phyloP scores from a whole-genome alignment of 2,329 filamentous ascomycete genomes.

The Venturia aucupariae region DNA sequence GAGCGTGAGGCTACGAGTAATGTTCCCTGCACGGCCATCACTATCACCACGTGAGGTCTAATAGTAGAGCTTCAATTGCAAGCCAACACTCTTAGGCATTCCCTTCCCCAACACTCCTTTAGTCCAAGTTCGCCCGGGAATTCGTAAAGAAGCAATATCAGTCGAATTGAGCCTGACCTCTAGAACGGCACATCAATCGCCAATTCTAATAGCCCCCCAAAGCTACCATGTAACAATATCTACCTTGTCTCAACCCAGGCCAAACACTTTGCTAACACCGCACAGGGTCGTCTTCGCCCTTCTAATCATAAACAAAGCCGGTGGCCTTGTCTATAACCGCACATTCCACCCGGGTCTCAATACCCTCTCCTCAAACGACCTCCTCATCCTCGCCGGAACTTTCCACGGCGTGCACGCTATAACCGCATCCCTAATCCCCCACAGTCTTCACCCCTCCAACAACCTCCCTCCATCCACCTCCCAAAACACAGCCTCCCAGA shows the following conservation, averaged over 20 bases:
- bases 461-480: conserved; percentile 23
- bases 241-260: background rate
- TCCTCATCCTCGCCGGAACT: conserved; percentile 89
- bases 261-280: background rate
- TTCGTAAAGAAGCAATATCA: too few species aligned
- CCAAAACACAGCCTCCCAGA: conserved; percentile 21
- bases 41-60: background rate
- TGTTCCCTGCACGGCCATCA: background rate
- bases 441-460: conserved; percentile 24
- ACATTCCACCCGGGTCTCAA: conserved; percentile 82
- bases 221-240: conserved; percentile 16
- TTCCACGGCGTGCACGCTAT: conserved; percentile 80
- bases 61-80: too few species aligned
- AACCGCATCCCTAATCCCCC: conserved; percentile 44
- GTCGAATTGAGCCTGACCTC: background rate
- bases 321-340: conserved; percentile 90
- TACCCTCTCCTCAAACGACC: conserved; percentile 90
- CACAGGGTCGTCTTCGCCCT: conserved; percentile 86
- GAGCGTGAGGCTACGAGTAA: background rate
- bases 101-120: background rate
- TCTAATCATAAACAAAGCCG: conserved; percentile 98
- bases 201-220: background rate
- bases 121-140: too few species aligned
- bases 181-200: background rate
- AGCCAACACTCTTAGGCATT: background rate